phyloP scores from a whole-genome alignment of 768 basidiomycete genomes.

The Kockovaella imperatae region DNA sequence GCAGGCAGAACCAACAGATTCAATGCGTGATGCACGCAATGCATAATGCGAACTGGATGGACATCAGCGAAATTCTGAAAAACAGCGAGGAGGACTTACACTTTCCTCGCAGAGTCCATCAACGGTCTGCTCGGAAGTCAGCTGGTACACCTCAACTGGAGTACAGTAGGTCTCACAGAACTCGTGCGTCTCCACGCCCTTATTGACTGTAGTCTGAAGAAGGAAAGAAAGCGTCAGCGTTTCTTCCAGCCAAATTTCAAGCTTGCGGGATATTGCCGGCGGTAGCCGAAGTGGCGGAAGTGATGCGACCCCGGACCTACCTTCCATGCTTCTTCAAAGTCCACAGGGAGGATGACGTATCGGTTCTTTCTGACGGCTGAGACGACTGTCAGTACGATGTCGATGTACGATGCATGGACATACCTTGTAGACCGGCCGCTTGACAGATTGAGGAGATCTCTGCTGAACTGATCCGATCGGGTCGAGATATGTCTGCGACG shows the following conservation, averaged over 20 bases:
- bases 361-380: conserved; percentile 94
- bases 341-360: conserved; percentile 89
- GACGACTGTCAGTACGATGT: conserved; percentile 6
- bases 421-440: conserved; percentile 92
- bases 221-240: conserved; percentile 23
- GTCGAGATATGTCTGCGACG: conserved; percentile 79
- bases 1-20: no score
- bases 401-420: conserved; percentile 12
- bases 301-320: conserved; percentile 53
- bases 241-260: conserved; percentile 41
- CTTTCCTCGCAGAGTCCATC: neutral
- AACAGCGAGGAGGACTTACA: neutral
- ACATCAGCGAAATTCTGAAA: neutral
- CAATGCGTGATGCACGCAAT: no score
- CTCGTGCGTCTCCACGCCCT: conserved; percentile 89
- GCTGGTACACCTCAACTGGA: neutral
- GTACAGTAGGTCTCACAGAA: conserved; percentile 60
- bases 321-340: conserved; percentile 99
- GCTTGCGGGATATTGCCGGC: neutral
- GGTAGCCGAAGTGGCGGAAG: neutral
- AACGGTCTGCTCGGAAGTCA: conserved; percentile 6
- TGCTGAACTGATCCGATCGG: conserved; percentile 89
- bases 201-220: conserved; percentile 86
- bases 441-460: conserved; percentile 94
- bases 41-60: no score